These are phyloP conservation scores for Suillus luteus DNA, from an alignment of 768 basidiomycete species.

Conservation along the genomic window DNA sequence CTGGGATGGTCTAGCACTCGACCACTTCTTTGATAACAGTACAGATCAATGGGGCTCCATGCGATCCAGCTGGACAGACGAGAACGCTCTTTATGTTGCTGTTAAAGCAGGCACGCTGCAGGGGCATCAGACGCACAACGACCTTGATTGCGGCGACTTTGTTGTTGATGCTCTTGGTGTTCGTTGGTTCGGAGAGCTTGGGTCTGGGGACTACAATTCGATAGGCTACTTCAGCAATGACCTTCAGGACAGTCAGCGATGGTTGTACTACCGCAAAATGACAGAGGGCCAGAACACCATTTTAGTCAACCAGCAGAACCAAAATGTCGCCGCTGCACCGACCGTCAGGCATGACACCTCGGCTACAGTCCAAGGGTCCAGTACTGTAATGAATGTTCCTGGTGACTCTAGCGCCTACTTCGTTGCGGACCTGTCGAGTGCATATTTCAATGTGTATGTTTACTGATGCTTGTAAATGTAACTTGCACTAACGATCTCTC, in stretches of 20 bases:
- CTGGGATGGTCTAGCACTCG: conserved; percentile 85
- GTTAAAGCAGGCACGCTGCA: conserved; percentile 84
- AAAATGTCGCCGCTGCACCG: conserved; percentile 72
- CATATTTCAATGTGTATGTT: conserved; percentile 74
- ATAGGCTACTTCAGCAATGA: conserved; percentile 78
- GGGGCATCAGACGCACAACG: conserved; percentile 92
- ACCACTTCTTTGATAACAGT: conserved; percentile 74
- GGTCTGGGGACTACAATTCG: conserved; percentile 83
- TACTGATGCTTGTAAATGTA: conserved; percentile 5
- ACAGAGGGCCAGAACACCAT: conserved; percentile 98
- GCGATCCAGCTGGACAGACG: conserved; percentile 91
- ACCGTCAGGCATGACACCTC: conserved; percentile 51
- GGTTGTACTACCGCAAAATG: conserved; percentile 94
- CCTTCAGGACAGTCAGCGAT: conserved; percentile 67
- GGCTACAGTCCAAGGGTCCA: conserved; percentile 78
- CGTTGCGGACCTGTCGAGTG: conserved; percentile 72
- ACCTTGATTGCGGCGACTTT: conserved; percentile 93
- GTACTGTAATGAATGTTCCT: conserved; percentile 70
- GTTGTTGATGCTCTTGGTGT: conserved; percentile 92
- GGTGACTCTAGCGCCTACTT: conserved; percentile 78
- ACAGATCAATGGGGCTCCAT: conserved; percentile 88
- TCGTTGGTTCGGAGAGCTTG: conserved; percentile 94
- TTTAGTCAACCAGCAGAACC: conserved; percentile 73
- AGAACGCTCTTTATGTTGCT: conserved; percentile 78
- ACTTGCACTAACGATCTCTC: conserved; percentile 20